Percentiles rank a stretch among this genome's conserved stretches.
These are phyloP conservation scores for Aspergillus ochraceus DNA, from an alignment of 2,329 filamentous ascomycete genomes.

Conservation along the genomic window DNA sequence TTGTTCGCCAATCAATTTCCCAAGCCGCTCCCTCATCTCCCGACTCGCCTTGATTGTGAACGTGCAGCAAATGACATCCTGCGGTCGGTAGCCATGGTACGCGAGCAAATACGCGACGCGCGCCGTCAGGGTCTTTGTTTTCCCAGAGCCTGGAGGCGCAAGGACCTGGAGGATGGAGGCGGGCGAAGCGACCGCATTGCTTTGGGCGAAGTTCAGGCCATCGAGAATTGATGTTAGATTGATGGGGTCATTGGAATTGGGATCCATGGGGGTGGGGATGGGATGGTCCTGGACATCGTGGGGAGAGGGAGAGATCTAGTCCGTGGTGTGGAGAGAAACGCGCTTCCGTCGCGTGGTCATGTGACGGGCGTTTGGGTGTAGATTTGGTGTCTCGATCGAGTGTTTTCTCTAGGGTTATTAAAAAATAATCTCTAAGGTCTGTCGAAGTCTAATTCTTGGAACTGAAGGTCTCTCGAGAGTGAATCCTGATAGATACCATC, in stretches of 20 bases:
- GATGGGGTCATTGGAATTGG: conserved; percentile 8
- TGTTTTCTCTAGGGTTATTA: no score
- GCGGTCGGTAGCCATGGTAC: conserved; percentile 69
- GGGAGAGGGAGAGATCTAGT: not conserved
- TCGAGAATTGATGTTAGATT: conserved; percentile 48
- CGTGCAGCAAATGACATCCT: conserved; percentile 90
- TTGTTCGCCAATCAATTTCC: conserved; percentile 74
- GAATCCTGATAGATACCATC: no score
- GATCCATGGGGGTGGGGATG: conserved; percentile 45
- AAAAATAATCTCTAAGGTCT: no score
- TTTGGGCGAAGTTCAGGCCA: conserved; percentile 65
- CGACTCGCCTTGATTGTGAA: conserved; percentile 94
- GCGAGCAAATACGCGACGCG: conserved; percentile 86
- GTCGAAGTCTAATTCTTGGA: no score
- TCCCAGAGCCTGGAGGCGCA: conserved; percentile 70
- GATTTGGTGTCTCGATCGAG: not conserved
- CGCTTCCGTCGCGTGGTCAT: conserved; percentile 9
- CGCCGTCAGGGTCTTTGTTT: conserved; percentile 92
- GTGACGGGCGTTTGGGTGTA: not conserved
- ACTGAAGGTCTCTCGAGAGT: no score
- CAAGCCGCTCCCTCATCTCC: conserved; percentile 90
- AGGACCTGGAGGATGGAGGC: conserved; percentile 62
- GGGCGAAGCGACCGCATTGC: conserved; percentile 62
- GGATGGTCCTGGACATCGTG: not conserved
- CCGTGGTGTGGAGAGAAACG: not conserved